phyloP scores from a whole-genome alignment of 345 rosid genomes.

The Crucihimalaya himalaica region DNA sequence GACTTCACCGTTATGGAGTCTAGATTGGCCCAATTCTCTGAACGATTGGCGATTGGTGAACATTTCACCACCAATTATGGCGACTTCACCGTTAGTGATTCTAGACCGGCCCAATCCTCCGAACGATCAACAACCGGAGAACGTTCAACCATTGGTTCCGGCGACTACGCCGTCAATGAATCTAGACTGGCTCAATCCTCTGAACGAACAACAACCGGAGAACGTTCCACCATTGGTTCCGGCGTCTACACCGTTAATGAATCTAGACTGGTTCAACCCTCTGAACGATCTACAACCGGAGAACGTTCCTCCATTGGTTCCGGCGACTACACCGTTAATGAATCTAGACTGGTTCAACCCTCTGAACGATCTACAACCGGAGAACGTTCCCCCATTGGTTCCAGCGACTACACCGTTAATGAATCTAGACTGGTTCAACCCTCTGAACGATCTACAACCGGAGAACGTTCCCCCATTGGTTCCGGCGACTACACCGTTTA shows the following conservation, averaged over 20 bases:
- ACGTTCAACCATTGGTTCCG: constrained; percentile 36
- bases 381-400: constrained; percentile 26
- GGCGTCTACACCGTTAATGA: constrained; percentile 45
- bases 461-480: constrained; percentile 30
- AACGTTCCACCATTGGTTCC: constrained; percentile 40
- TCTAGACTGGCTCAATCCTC: constrained; percentile 48
- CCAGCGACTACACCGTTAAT: constrained; percentile 48
- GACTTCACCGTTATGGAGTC: neutral
- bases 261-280: constrained; percentile 55
- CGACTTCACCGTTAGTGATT: constrained; percentile 38
- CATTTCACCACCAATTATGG: too few species aligned
- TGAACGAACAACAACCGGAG: constrained; percentile 18
- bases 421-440: constrained; percentile 50
- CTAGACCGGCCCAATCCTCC: too few species aligned
- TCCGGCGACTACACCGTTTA: constrained; percentile 46
- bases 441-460: constrained; percentile 15
- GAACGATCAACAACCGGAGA: neutral
- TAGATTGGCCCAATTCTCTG: neutral
- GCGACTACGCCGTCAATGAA: constrained; percentile 47
- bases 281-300: constrained; percentile 8
- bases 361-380: neutral
- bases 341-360: constrained; percentile 58
- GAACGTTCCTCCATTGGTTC: neutral
- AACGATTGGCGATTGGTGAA: constrained; percentile 9
- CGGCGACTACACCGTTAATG: constrained; percentile 22